phyloP scores from a whole-genome alignment of 75 land plant species.

The Picea sitchensis region DNA sequence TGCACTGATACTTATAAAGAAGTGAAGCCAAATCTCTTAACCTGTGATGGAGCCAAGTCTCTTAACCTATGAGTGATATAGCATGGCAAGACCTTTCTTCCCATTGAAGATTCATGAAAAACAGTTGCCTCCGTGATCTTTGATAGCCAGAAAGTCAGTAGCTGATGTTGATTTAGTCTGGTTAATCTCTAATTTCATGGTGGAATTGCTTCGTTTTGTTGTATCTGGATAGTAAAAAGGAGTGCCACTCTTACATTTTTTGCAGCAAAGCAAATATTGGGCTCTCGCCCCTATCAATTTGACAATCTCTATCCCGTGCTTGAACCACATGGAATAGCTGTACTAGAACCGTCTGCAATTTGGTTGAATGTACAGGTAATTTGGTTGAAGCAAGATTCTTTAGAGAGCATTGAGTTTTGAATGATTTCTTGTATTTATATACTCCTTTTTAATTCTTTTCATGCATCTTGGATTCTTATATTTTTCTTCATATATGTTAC shows the following conservation, averaged over 20 bases:
- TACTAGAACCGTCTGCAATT: constrained; percentile 5
- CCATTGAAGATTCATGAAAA: too few species aligned
- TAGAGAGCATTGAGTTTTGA: neutral
- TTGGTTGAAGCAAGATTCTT: neutral
- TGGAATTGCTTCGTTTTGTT: neutral
- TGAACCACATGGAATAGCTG: constrained; percentile 20
- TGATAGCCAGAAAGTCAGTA: too few species aligned
- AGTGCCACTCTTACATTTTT: neutral
- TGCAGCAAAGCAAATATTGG: constrained; percentile 39
- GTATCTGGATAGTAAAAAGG: neutral
- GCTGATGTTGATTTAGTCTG: too few species aligned
- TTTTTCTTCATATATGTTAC: constrained; percentile 10
- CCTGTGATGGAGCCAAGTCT: too few species aligned
- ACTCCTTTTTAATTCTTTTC: neutral
- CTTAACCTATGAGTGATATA: too few species aligned
- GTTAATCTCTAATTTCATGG: neutral
- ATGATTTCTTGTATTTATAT: neutral
- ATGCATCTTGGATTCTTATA: neutral
- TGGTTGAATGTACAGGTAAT: constrained; percentile 56
- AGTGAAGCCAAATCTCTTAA: too few species aligned
- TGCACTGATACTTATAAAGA: too few species aligned
- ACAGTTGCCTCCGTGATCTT: too few species aligned
- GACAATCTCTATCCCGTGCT: constrained; percentile 18
- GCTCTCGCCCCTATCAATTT: constrained; percentile 27
- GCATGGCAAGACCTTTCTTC: too few species aligned